Conservation (phyloP, 176 grass and related monocot genomes). For the Musa schizocarpa region DNA sequence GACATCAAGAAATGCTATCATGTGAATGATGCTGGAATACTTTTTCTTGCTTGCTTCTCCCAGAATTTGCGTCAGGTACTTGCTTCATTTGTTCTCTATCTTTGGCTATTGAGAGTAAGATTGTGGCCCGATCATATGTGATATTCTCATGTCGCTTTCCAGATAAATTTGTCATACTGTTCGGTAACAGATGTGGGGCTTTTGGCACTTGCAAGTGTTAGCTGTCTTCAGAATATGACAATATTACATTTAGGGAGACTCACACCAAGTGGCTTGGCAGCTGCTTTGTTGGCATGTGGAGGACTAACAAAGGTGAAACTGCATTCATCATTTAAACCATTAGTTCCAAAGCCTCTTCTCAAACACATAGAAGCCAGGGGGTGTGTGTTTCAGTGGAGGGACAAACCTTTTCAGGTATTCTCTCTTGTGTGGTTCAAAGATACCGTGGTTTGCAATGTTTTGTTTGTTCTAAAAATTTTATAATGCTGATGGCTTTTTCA, state of each 20-base stretch:
- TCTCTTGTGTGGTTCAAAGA: not conserved
- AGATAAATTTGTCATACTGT: conserved; percentile 94
- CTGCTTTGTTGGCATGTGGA: conserved; percentile 55
- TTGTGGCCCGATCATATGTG: not conserved
- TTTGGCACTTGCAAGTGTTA: conserved; percentile 66
- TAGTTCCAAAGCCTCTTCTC: conserved; percentile 47
- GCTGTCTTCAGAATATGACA: conserved; percentile 60
- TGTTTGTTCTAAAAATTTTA: too few species aligned
- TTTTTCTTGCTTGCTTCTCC: conserved; percentile 61
- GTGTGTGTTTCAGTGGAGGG: conserved; percentile 61
- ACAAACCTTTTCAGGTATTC: conserved; percentile 71
- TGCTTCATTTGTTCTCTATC: not conserved
- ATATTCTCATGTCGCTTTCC: not conserved
- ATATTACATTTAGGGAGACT: conserved; percentile 61
- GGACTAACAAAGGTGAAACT: conserved; percentile 70
- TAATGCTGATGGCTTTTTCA: too few species aligned
- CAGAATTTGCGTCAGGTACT: conserved; percentile 52
- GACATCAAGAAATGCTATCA: conserved; percentile 77
- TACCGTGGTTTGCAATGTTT: not conserved
- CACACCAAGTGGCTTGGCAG: conserved; percentile 52
- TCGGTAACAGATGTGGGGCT: conserved; percentile 71
- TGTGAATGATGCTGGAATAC: conserved; percentile 61
- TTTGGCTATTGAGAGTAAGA: conserved; percentile 7
- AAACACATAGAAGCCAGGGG: conserved; percentile 44
- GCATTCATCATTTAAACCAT: conserved; percentile 51